Evolutionary conservation across 257 asterid genomes (phyloP).

Genomic region (Voacanga thouarsii): DNA sequence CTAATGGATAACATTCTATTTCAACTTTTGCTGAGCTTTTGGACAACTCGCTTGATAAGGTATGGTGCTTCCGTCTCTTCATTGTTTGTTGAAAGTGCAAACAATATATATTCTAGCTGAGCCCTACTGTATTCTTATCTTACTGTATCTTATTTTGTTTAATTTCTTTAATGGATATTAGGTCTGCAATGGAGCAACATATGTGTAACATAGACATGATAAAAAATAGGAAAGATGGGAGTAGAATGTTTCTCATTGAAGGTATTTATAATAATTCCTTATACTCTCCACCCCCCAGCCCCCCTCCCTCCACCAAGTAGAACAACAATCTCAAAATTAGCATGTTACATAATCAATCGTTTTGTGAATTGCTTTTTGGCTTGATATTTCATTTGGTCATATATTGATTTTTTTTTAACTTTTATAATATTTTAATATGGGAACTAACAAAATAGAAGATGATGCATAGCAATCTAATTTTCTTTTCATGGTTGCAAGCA

Average conservation of each 20-base stretch:
- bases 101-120: neutral
- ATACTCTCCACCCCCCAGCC: neutral
- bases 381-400: neutral
- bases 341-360: neutral
- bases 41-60: conserved; percentile 94
- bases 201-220: conserved; percentile 73
- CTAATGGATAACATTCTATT: conserved; percentile 28
- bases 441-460: neutral
- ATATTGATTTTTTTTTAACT: too few relatives aligned
- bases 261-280: conserved; percentile 37
- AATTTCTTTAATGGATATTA: conserved; percentile 23
- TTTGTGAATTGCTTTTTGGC: neutral
- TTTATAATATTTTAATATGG: neutral
- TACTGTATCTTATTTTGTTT: too few relatives aligned
- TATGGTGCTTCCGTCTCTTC: conserved; percentile 13
- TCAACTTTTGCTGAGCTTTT: conserved; percentile 96
- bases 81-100: neutral
- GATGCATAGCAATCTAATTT: neutral
- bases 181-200: conserved; percentile 88
- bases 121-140: neutral
- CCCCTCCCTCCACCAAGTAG: neutral
- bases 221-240: conserved; percentile 69
- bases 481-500: neutral
- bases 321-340: neutral
- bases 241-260: conserved; percentile 83